phyloP scores from a whole-genome alignment of 495 filamentous ascomycete species.

The Aspergillus sclerotiicarbonarius region DNA sequence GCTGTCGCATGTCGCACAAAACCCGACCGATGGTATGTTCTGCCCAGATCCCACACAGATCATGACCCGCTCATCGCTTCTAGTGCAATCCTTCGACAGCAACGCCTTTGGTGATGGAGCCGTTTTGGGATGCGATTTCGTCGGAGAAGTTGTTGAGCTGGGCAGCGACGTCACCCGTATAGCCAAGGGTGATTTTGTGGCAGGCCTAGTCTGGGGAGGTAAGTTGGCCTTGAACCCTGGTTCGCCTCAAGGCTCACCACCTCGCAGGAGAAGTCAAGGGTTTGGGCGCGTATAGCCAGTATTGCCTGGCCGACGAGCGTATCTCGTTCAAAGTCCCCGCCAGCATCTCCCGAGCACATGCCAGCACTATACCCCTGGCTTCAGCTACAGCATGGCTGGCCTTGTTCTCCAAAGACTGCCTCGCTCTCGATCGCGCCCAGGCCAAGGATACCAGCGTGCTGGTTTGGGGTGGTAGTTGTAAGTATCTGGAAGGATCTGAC shows the following conservation, averaged over 20 bases:
- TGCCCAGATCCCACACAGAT: neutral
- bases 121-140: constrained; percentile 52
- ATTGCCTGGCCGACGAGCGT: constrained; percentile 25
- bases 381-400: constrained; percentile 30
- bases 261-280: constrained; percentile 19
- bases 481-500: neutral
- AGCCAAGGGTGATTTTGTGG: constrained; percentile 38
- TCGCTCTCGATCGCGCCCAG: constrained; percentile 19
- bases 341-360: constrained; percentile 18
- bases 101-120: constrained; percentile 31
- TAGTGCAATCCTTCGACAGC: constrained; percentile 26
- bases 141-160: constrained; percentile 50
- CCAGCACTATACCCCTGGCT: constrained; percentile 30
- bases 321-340: constrained; percentile 26
- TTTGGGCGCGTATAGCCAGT: constrained; percentile 23
- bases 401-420: constrained; percentile 24
- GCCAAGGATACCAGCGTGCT: constrained; percentile 17
- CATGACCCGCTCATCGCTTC: neutral
- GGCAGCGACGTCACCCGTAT: constrained; percentile 43
- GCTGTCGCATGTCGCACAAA: constrained; percentile 29
- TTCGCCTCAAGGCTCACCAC: neutral
- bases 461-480: constrained; percentile 35
- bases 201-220: constrained; percentile 30
- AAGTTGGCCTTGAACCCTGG: neutral
- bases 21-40: constrained; percentile 29